Percentiles rank a stretch among this genome's conserved stretches.
phyloP scores from a whole-genome alignment of 257 asterid genomes.

The Thymus quinquecostatus region DNA sequence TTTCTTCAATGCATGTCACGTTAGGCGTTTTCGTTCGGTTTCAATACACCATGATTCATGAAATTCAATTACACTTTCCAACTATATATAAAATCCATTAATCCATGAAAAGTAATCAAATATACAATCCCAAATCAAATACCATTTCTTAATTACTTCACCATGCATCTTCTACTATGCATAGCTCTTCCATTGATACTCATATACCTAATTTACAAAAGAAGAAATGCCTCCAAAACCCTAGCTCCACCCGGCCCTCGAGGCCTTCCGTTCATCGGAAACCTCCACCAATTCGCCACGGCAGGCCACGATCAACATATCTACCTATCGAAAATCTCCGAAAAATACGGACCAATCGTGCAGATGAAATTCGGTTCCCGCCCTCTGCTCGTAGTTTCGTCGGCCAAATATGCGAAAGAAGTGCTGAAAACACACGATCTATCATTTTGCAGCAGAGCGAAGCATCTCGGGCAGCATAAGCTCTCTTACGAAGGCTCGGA shows the following conservation, averaged over 20 bases:
- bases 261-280: constrained; percentile 17
- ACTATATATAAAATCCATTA: neutral
- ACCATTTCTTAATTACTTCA: neutral
- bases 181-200: neutral
- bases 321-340: neutral
- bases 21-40: neutral
- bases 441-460: constrained; percentile 16
- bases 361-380: constrained; percentile 4
- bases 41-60: neutral
- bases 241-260: constrained; percentile 19
- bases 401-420: constrained; percentile 1
- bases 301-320: neutral
- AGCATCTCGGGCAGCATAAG: neutral
- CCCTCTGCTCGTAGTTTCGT: neutral
- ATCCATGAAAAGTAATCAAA: neutral
- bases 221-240: neutral
- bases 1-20: neutral
- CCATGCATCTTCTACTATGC: neutral
- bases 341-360: constrained; percentile 10
- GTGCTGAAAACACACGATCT: constrained; percentile 27
- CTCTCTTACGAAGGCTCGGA: neutral
- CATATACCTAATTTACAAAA: neutral
- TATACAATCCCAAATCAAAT: neutral
- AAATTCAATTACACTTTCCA: neutral
- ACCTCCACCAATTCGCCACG: constrained; percentile 2